Base-by-base conservation (phyloP, 192 early-diverging fungal species). In the Spinellus fusiger region DNA sequence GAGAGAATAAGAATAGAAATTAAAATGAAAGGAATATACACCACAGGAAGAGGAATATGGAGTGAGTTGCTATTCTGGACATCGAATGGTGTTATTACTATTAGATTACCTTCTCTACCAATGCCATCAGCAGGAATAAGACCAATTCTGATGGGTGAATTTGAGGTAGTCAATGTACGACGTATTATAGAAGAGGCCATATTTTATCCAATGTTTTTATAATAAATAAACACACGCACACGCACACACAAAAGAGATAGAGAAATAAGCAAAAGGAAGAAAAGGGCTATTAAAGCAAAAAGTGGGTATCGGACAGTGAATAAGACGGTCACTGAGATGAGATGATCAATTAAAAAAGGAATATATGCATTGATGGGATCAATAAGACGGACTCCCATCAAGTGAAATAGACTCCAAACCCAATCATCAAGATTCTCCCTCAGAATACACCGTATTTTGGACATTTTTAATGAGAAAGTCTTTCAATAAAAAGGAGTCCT, bases 71-170 rank as follows among this genome's bases (percentile, higher is more conserved):
- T 18, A n/a, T 0, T 1, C 31, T 54, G 15, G 20, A 4, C 35
- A 13, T n/a, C 34, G 37, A 18, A 49, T 59, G 54, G 10, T 66
- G 9, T 49, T 20, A 35, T 5, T 22, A 25, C 16, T 5, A 22
- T 27, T 28, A 5, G 26, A 34, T 38, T 92, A 64, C 96, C 96
- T 79, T 98, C 96, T 54, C 82, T 80, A 57, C 94, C 94, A 60
- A 98, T 98, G 51, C 96, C 94, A 73, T 98, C 96, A 32, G 91
- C 94, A 12, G 94, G 96, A 67, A 97, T 91, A 59, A 98, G 79
- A 13, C 92, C 94, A 62, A 97, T 92, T 46, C 83, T 94, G 37
- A 93, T 70, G 44, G 71, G 59, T 27, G 69, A 55, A 16, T 70
- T 28, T 23, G 72, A 55, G 16, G 74, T 59, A n/a, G 68, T 57